phyloP scores from a whole-genome alignment of 1,284 basidiomycete species.

The Pisolithus thermaeus region DNA sequence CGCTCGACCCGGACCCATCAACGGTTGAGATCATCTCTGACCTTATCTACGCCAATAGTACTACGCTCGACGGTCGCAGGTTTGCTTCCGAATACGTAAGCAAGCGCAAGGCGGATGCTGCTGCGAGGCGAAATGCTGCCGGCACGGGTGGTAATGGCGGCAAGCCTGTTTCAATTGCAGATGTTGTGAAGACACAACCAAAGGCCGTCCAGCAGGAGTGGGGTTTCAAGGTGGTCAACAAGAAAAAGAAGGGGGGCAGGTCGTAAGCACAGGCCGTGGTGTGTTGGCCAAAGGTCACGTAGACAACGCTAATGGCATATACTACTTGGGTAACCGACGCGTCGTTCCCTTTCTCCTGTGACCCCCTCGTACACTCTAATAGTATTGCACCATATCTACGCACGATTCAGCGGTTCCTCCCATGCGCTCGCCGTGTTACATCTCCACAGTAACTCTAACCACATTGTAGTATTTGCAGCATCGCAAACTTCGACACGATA shows the following conservation, averaged over 20 bases:
- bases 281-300: neutral
- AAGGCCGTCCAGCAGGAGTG: slow-evolving; percentile 73
- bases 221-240: slow-evolving; percentile 89
- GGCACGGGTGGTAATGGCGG: slow-evolving; percentile 34
- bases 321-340: neutral
- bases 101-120: slow-evolving; percentile 78
- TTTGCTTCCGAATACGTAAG: slow-evolving; percentile 90
- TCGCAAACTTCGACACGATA: no score
- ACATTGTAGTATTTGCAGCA: no score
- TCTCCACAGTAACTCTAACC: no score
- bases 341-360: neutral
- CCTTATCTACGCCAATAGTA: slow-evolving; percentile 88
- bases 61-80: slow-evolving; percentile 89
- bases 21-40: slow-evolving; percentile 89
- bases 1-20: slow-evolving; percentile 77
- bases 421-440: no score
- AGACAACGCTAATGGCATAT: neutral
- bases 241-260: slow-evolving; percentile 81
- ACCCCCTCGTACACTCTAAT: no score
- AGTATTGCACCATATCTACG: no score
- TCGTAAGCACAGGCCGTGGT: slow-evolving; percentile 17
- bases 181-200: slow-evolving; percentile 85
- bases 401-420: no score
- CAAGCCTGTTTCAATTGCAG: slow-evolving; percentile 70
- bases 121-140: slow-evolving; percentile 40